Percentiles rank a stretch among this genome's conserved stretches.
Conservation (phyloP, 257 asterid species). For the Solanum habrochaites region DNA sequence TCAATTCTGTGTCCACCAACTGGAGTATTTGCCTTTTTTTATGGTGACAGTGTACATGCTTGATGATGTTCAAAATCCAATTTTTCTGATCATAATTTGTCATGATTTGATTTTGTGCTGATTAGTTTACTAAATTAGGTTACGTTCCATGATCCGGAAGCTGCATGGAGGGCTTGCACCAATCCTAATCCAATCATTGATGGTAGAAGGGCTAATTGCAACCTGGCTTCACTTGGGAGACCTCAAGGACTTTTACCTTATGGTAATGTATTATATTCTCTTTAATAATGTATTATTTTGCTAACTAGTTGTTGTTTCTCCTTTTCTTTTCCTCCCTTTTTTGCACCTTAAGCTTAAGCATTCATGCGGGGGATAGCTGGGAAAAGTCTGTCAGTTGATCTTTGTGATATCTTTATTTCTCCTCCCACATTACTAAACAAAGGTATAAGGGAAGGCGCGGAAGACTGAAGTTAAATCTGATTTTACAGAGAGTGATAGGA, state of each 20-base stretch:
- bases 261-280: slow-evolving; percentile 3
- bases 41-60: neutral
- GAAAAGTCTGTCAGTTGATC: neutral
- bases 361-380: neutral
- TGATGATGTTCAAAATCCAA: neutral
- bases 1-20: neutral
- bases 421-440: neutral
- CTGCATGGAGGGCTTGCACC: slow-evolving; percentile 27
- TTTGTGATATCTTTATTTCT: neutral
- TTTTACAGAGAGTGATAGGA: neutral
- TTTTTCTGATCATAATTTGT: neutral
- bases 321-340: neutral
- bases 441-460: neutral
- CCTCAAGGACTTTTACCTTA: slow-evolving; percentile 13
- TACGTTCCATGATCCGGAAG: slow-evolving; percentile 24
- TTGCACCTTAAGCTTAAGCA: neutral
- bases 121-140: slow-evolving; percentile 5
- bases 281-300: neutral
- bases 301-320: neutral
- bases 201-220: slow-evolving; percentile 31
- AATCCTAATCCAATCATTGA: slow-evolving; percentile 29
- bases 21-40: neutral
- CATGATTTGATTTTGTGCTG: neutral
- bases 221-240: slow-evolving; percentile 26
- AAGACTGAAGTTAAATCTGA: neutral